Base-by-base conservation (phyloP, 352 stramenopile genomes). In the Globisporangium paddicum region DNA sequence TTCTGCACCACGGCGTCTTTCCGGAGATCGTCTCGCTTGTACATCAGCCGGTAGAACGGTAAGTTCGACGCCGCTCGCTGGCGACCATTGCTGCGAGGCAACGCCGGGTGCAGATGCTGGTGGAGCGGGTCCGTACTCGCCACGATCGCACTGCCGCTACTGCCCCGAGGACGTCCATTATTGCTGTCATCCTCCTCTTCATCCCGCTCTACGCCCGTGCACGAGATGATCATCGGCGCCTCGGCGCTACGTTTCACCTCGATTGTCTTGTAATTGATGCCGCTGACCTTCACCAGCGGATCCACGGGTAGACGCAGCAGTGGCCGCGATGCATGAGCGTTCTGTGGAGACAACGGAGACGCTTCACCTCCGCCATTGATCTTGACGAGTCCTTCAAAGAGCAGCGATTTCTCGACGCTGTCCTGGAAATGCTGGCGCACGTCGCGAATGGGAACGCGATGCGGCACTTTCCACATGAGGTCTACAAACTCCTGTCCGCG, bases 1-100 rank as follows among this genome's bases (percentile, higher is more conserved):
- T 93, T 95, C 62, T 93, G 85, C 51, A 95, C 82, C 32, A 90
- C 86, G 3, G 81, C 73, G 60, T 95, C 85, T 62, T 93, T 95
- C 13, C 85, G 81, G 6, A 95, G 55, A 63, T 95, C 85, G 47
- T 95, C 85, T 11, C 84, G 82, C 61, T 94, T 94, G 80, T 92
- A 94, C 84, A 94, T 94, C 47, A 94, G 64, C 0, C 84, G 82
- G 62, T 92, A 94, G 55, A 77, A 79, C 13, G 77, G 66, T 25
- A 86, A 34, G 47, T 26, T 53, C 28, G 47, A 53, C 47, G 47
- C 38, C 28, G 26, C 5, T 3, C 47, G 26, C 47, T 53, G 10
- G 68, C 8, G 57, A 63, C 18, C 64, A 42, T 42, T 42, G 60
- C 7, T 67, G 58, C 48, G 48, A 37, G 16, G 30, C 41, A 13